Percentiles rank a stretch among this genome's conserved stretches.
These are phyloP conservation scores for Oenanthe sinensis DNA, from an alignment of 129 eudicot genomes.

Conservation along the genomic window DNA sequence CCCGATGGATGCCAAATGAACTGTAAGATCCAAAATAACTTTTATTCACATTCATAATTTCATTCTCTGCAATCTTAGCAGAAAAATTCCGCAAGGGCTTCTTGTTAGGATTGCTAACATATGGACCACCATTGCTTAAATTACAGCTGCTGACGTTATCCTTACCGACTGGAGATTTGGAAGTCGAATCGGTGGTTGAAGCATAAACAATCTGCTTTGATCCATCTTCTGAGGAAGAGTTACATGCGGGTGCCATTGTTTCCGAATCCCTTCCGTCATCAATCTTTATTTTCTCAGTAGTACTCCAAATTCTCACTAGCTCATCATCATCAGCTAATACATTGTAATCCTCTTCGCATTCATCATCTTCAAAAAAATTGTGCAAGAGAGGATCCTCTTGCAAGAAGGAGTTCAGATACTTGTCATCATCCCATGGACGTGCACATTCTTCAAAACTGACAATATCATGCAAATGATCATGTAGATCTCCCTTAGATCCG, in stretches of 20 bases:
- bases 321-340: constrained; percentile 34
- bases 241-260: constrained; percentile 8
- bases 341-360: constrained; percentile 32
- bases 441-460: constrained; percentile 18
- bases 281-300: constrained; percentile 22
- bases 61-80: constrained; percentile 24
- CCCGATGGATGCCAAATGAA: constrained; percentile 86
- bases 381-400: constrained; percentile 65
- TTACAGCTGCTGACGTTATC: background rate
- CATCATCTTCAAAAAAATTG: constrained; percentile 69
- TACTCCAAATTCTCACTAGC: constrained; percentile 7
- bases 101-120: constrained; percentile 18
- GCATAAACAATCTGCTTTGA: constrained; percentile 19
- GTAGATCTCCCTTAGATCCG: constrained; percentile 38
- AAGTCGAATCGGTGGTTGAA: constrained; percentile 13
- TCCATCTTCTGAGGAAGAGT: constrained; percentile 22
- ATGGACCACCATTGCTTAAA: constrained; percentile 7
- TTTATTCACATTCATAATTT: constrained; percentile 50
- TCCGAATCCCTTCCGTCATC: constrained; percentile 24
- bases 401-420: constrained; percentile 63
- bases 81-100: background rate
- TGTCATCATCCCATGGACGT: constrained; percentile 63
- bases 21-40: constrained; percentile 74
- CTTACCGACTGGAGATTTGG: constrained; percentile 9
- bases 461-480: constrained; percentile 44